Conservation (phyloP, 2,329 filamentous ascomycete genomes). For the Stemphylium lycopersici region DNA sequence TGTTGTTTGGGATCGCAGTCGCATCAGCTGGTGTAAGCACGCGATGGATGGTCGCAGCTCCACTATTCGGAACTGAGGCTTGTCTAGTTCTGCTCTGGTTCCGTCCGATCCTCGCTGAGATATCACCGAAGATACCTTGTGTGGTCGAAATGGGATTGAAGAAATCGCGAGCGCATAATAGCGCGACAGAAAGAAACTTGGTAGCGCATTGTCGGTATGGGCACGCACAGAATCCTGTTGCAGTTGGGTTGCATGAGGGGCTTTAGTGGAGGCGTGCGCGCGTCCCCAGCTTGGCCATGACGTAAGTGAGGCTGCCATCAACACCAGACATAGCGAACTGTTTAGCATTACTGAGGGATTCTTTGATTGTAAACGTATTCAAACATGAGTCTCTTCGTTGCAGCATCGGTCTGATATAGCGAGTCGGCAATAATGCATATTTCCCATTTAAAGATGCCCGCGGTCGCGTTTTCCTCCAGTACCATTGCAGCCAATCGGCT, state of each 20-base stretch:
- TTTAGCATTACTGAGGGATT: too few species aligned
- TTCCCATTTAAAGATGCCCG: too few species aligned
- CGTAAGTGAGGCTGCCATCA: slow-evolving; percentile 1
- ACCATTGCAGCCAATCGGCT: too few species aligned
- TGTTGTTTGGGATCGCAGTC: slow-evolving; percentile 1
- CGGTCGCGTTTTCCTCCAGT: too few species aligned
- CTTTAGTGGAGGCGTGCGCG: slow-evolving; percentile 9
- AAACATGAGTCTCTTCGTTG: too few species aligned
- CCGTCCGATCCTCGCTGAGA: slow-evolving; percentile 1
- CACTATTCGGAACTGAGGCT: slow-evolving; percentile 12
- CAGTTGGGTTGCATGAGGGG: slow-evolving; percentile 2
- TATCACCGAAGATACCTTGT: background rate
- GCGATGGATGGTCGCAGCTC: slow-evolving; percentile 8
- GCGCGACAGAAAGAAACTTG: background rate
- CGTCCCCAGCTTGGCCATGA: slow-evolving; percentile 7
- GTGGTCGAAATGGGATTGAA: background rate
- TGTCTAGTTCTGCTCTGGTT: slow-evolving; percentile 5
- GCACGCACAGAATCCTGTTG: slow-evolving; percentile 7
- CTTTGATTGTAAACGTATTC: too few species aligned
- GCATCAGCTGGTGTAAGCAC: slow-evolving; percentile 2
- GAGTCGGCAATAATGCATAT: too few species aligned
- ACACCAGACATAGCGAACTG: background rate
- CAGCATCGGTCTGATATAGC: too few species aligned
- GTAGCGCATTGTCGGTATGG: slow-evolving; percentile 8
- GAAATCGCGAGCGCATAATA: background rate